Evolutionary conservation across 306 rosid genomes (phyloP), one percentile per base, ranked within the genome.

Genomic region (Ochetophila trinervis): DNA sequence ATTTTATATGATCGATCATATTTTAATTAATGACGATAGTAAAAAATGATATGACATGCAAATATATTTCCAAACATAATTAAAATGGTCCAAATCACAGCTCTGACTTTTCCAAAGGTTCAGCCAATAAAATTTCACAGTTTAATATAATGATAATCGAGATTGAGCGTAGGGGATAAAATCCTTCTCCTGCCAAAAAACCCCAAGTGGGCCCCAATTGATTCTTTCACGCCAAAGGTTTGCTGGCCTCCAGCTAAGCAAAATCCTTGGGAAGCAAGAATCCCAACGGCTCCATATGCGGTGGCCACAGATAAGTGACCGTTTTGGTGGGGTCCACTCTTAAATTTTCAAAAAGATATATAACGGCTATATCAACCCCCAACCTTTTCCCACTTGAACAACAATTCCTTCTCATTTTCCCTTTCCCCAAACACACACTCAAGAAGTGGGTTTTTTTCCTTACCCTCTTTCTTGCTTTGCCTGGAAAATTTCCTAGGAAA

Each of bases 161-260:
- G 51, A 22, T 20, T 13, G 58, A 51, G 42, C 57, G 18, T 23
- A 63, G 45, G 35, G 4, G 65, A 63, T 47, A 55, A 44, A 3
- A 5, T 36, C 59, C 17, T 12, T 8, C 42, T 36, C 42, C 45
- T 8, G 45, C 45, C 45, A 40, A 40, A 40, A 0, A 2, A 40
- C 10, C 45, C 69, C 42, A 30, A 62, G 76, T 72, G 81, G 81
- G 67, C 62, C 85, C 76, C 32, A 58, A 45, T 2, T 21, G 54
- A 54, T 35, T 58, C 53, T 56, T 30, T 47, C 35, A 57, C 62
- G 57, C 30, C 78, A n/a, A 6, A 63, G 37, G 35, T 42, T 22
- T 67, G 81, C 76, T 80, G 84, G 63, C 78, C 11, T 75, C 77
- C 84, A 79, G 84, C 65, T 75, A 19, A 22, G 69, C 80, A 71